Percentiles rank a stretch among this genome's conserved stretches.
Evolutionary conservation across 2,329 filamentous ascomycete genomes (phyloP).

Genomic region (Cadophora sp.): DNA sequence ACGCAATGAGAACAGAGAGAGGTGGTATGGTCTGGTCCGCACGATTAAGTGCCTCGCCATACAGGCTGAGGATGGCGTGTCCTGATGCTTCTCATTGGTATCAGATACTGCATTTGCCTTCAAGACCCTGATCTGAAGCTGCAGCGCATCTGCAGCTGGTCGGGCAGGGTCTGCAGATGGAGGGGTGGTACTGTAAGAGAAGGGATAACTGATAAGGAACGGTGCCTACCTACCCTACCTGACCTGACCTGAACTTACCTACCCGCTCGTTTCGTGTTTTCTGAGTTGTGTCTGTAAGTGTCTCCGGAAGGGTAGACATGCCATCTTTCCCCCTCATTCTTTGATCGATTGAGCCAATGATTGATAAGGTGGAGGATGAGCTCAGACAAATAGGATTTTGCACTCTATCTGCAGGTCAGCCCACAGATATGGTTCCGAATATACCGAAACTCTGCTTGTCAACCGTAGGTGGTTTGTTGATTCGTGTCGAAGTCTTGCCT

Average conservation of each 20-base stretch:
- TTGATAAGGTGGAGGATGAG: background rate
- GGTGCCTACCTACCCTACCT: background rate
- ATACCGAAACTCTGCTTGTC: background rate
- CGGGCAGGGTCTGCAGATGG: background rate
- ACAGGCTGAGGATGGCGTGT: constrained; percentile 7
- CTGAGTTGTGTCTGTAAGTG: background rate
- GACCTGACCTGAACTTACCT: background rate
- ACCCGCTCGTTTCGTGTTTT: background rate
- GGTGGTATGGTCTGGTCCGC: too few species aligned
- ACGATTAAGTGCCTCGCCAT: background rate
- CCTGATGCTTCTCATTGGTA: background rate
- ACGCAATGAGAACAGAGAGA: background rate
- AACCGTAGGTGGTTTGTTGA: background rate
- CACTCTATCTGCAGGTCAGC: background rate
- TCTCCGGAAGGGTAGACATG: background rate
- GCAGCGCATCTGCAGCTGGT: background rate
- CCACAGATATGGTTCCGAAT: constrained; percentile 7
- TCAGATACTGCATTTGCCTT: background rate
- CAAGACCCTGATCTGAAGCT: background rate
- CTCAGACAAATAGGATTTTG: background rate
- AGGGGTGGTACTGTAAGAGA: background rate
- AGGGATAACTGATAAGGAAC: background rate
- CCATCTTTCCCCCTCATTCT: background rate
- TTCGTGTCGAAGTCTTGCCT: background rate
- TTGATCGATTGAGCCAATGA: background rate